A percentile compares a stretch with the other conserved stretches of the same genome.
Evolutionary conservation across 805 yeast species (phyloP).

Genomic region (Maudiozyma bulderi): DNA sequence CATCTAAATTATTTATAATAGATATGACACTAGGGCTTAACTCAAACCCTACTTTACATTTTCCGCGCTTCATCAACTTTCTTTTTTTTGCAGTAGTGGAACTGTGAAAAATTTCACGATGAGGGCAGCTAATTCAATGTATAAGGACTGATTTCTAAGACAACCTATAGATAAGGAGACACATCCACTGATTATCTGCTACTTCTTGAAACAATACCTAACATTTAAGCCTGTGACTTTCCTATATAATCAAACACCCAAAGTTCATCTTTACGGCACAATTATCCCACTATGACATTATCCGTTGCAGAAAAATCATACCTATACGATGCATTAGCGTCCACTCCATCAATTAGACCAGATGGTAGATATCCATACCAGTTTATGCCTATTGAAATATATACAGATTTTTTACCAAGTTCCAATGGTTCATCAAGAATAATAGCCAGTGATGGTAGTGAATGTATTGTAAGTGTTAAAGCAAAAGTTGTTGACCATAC

Average conservation of each 20-base stretch:
- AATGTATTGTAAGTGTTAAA: conserved; percentile 86
- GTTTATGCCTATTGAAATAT: conserved; percentile 79
- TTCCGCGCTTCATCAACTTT: too few relatives aligned
- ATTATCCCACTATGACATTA: conserved; percentile 43
- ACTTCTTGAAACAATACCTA: too few relatives aligned
- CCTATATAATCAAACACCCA: neutral
- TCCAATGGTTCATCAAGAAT: conserved; percentile 91
- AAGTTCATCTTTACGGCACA: neutral
- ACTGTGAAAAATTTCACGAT: neutral
- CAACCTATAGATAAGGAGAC: too few relatives aligned
- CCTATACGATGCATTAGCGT: conserved; percentile 59
- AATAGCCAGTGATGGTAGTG: conserved; percentile 80
- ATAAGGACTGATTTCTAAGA: neutral
- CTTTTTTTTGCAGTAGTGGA: neutral
- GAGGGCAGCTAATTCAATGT: neutral
- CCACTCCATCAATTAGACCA: conserved; percentile 60
- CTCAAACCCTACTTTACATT: neutral
- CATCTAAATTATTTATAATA: too few relatives aligned
- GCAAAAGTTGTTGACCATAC: conserved; percentile 59
- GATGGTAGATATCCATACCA: conserved; percentile 72
- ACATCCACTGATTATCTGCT: too few relatives aligned
- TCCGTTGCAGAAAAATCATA: conserved; percentile 73
- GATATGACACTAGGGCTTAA: neutral
- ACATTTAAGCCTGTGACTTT: neutral
- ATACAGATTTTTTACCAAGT: conserved; percentile 68